A percentile compares a stretch with the other conserved stretches of the same genome.
These are phyloP conservation scores for Spergularia azorica DNA, from an alignment of 179 eudicot genomes.

Conservation along the genomic window DNA sequence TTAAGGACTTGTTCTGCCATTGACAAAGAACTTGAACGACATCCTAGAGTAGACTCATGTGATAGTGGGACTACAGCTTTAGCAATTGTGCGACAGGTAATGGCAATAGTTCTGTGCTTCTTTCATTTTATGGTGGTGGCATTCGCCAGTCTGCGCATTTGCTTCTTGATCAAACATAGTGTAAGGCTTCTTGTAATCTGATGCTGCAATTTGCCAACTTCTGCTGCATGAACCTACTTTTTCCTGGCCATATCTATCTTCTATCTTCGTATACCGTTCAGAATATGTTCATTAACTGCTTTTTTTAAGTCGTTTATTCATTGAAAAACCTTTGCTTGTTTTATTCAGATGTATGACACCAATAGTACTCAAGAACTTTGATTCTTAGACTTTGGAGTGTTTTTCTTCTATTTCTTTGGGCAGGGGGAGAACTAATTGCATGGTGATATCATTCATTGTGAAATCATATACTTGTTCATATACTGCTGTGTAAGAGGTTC, in stretches of 20 bases:
- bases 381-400: not conserved
- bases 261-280: no score
- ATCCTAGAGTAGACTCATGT: slow-evolving; percentile 53
- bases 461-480: slow-evolving; percentile 4
- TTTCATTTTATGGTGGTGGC: not conserved
- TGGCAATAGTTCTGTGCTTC: not conserved
- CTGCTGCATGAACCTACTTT: not conserved
- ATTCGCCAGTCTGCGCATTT: not conserved
- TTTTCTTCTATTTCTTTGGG: not conserved
- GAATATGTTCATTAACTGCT: no score
- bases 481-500: slow-evolving; percentile 13
- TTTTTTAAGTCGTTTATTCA: not conserved
- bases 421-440: slow-evolving; percentile 22
- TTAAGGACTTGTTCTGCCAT: slow-evolving; percentile 57
- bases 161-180: no score
- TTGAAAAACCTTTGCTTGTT: not conserved
- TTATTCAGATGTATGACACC: not conserved
- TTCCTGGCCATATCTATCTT: not conserved
- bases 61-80: slow-evolving; percentile 80
- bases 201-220: not conserved
- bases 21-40: slow-evolving; percentile 59
- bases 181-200: no score
- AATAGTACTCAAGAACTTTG: not conserved
- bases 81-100: slow-evolving; percentile 76
- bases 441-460: not conserved